phyloP scores from a whole-genome alignment of 306 rosid genomes.

The Cercis canadensis region DNA sequence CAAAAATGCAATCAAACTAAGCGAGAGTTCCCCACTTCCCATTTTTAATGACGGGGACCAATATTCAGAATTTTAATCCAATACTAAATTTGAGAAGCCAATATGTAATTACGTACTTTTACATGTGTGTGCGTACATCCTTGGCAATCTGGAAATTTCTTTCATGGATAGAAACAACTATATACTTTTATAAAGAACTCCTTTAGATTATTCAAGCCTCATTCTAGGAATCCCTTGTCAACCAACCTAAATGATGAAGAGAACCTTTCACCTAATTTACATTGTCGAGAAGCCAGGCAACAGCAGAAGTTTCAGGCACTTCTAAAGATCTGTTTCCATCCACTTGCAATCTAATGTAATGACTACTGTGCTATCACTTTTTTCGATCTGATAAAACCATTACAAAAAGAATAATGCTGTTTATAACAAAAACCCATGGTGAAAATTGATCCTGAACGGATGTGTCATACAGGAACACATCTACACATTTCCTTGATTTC shows the following conservation, averaged over 20 bases:
- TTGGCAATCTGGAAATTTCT: background rate
- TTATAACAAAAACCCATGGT: too few relatives aligned
- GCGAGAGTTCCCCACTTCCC: constrained; percentile 3
- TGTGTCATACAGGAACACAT: too few relatives aligned
- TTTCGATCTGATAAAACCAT: too few relatives aligned
- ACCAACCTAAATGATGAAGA: background rate
- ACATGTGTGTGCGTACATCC: background rate
- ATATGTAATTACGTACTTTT: too few relatives aligned
- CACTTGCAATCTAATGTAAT: background rate
- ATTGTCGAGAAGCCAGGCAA: background rate
- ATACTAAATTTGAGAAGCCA: background rate
- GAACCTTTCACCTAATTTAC: constrained; percentile 1
- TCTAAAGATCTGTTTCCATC: background rate
- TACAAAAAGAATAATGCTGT: too few relatives aligned
- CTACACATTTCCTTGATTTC: too few relatives aligned
- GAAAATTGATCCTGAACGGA: too few relatives aligned
- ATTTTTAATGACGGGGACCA: background rate
- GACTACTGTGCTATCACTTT: background rate
- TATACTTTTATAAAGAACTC: background rate
- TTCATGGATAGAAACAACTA: background rate
- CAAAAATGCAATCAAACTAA: constrained; percentile 22
- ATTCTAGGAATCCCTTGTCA: background rate
- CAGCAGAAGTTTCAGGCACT: background rate
- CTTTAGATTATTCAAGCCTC: constrained; percentile 6
- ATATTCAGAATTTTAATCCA: constrained; percentile 25